phyloP scores from a whole-genome alignment of 768 basidiomycete species.

The Pholiota conissans region DNA sequence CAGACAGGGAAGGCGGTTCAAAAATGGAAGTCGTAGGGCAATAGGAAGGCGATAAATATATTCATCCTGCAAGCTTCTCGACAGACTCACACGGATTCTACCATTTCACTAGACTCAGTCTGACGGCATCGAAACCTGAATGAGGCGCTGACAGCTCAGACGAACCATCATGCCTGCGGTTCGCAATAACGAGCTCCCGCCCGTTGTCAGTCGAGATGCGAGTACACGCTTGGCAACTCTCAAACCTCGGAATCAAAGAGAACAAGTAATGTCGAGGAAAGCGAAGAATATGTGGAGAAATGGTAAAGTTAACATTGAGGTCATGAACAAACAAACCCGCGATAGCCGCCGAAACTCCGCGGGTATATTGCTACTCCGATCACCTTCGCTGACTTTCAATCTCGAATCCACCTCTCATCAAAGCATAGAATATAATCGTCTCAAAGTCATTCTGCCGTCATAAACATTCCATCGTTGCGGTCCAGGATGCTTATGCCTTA shows the following conservation, averaged over 20 bases:
- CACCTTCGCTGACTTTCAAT: conserved; percentile 32
- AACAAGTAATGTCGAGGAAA: background rate
- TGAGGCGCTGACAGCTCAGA: conserved; percentile 20
- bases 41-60: conserved; percentile 38
- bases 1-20: conserved; percentile 46
- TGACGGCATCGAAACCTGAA: conserved; percentile 25
- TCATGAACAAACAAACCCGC: conserved; percentile 1
- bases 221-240: background rate
- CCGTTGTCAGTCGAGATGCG: conserved; percentile 5
- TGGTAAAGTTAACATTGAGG: background rate
- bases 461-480: conserved; percentile 10
- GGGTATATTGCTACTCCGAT: conserved; percentile 29
- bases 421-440: conserved; percentile 18
- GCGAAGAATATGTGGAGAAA: background rate
- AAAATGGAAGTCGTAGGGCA: conserved; percentile 40
- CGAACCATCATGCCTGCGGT: conserved; percentile 12
- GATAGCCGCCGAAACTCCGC: conserved; percentile 30
- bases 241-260: background rate
- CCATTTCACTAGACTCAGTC: conserved; percentile 20
- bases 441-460: conserved; percentile 6
- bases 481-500: conserved; percentile 13
- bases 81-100: conserved; percentile 40
- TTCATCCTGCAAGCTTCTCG: conserved; percentile 34
- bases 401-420: conserved; percentile 18
- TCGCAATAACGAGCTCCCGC: background rate